Evolutionary conservation across 2,329 filamentous ascomycete genomes (phyloP), one percentile per base, ranked within the genome.

Genomic region (Karstenula rhodostoma): DNA sequence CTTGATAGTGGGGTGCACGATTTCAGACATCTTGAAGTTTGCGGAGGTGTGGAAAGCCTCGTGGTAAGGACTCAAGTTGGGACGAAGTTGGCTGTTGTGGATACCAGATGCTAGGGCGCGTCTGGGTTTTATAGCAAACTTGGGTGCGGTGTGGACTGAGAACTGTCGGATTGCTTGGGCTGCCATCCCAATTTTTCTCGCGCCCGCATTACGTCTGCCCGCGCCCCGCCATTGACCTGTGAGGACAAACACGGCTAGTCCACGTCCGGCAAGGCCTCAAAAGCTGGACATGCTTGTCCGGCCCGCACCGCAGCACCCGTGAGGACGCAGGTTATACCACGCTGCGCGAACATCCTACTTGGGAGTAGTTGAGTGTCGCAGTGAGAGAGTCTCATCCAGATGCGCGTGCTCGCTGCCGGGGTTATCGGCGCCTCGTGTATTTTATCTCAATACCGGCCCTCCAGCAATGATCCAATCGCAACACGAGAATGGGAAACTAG

Each of bases 1-100:
- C 83, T 91, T 86, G 84, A 92, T 92, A 77, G 90, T 92, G 78
- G 88, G 87, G 85, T 92, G 90, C 69, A 85, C 86, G 80, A 91
- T 91, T 56, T 67, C 67, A 86, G 80, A 83, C 89, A 92, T 92
- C 74, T 75, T 87, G 79, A 33, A 43, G 33, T 42, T 57, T 53
- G 48, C 22, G 22, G n/a, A 27, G 33, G 17, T 40, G 55, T 51
- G 33, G 5, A 47, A 43, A 40, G 51, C 10, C 3, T 51, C 32
- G 44, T 43, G 17, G 32, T 22, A 10, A 25, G 19, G n/a, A 19
- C 42, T 22, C 32, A 29, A 32, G 12, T 42, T 27, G 23, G 42
- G 42, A 48, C 29, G 54, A 23, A 15, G 35, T 35, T 12, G 48
- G 27, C 10, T 27, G 9, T 8, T 33, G 37, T 22, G 25, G 12